Conservation (phyloP, 2,329 filamentous ascomycete genomes). For the Ilyonectria robusta region DNA sequence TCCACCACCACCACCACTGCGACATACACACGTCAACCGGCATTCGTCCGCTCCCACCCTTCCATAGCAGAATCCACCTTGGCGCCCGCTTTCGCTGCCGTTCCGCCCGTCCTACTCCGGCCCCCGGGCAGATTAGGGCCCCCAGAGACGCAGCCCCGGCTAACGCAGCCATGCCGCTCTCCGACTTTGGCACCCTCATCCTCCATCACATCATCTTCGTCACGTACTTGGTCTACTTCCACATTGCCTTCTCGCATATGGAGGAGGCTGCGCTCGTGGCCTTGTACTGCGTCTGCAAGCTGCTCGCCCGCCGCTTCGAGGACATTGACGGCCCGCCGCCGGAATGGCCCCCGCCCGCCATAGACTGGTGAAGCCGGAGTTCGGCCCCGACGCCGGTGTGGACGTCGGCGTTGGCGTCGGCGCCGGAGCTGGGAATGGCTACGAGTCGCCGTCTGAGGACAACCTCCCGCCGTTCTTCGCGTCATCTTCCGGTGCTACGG, state of each 20-base stretch:
- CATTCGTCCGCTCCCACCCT: background rate
- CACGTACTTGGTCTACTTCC: conserved; percentile 67
- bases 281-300: conserved; percentile 64
- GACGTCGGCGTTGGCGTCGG: conserved; percentile 25
- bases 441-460: conserved; percentile 57
- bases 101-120: conserved; percentile 10
- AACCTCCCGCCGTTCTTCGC: conserved; percentile 49
- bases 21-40: no score
- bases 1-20: conserved; percentile 13
- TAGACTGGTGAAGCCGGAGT: conserved; percentile 46
- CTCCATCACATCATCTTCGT: conserved; percentile 68
- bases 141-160: background rate
- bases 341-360: conserved; percentile 53
- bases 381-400: conserved; percentile 25
- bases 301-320: conserved; percentile 64
- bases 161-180: conserved; percentile 61
- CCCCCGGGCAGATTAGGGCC: conserved; percentile 13
- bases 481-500: conserved; percentile 13
- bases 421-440: conserved; percentile 43
- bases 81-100: background rate
- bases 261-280: conserved; percentile 62
- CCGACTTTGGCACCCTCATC: conserved; percentile 66
- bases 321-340: conserved; percentile 56
- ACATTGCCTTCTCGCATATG: conserved; percentile 64
- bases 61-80: background rate